A percentile compares a stretch with the other conserved stretches of the same genome.
Evolutionary conservation across 371 early-diverging fungal species (phyloP).

Genomic region (Syncephalastrum sp.): DNA sequence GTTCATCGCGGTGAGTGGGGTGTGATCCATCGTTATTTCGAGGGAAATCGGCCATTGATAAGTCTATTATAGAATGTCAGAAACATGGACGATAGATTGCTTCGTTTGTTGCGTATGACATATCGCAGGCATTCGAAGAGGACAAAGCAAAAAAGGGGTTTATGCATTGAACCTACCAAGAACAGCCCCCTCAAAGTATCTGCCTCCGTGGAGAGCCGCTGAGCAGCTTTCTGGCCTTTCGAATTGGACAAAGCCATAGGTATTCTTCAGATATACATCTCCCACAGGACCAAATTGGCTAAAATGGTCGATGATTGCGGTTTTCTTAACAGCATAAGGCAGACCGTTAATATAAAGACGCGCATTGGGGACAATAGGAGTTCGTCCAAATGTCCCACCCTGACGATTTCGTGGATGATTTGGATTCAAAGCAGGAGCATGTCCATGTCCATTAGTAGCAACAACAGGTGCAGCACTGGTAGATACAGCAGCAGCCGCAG

Average conservation of each 20-base stretch:
- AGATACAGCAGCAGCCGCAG: neutral
- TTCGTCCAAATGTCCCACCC: too few species aligned
- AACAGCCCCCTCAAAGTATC: conserved; percentile 28
- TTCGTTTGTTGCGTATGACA: neutral
- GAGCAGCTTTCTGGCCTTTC: conserved; percentile 34
- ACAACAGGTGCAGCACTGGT: conserved; percentile 1
- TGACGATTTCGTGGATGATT: too few species aligned
- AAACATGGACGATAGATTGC: neutral
- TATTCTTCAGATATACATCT: conserved; percentile 37
- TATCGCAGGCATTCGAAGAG: neutral
- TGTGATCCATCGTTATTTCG: too few species aligned
- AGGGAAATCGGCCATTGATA: too few species aligned
- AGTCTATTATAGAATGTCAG: too few species aligned
- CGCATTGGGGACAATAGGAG: conserved; percentile 2
- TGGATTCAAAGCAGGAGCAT: conserved; percentile 2
- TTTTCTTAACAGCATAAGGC: conserved; percentile 30
- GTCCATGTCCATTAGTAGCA: conserved; percentile 2
- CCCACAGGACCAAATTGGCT: conserved; percentile 45
- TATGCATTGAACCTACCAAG: conserved; percentile 32
- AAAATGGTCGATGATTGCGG: conserved; percentile 40
- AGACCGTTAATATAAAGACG: conserved; percentile 14
- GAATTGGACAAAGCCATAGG: conserved; percentile 49
- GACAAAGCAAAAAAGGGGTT: neutral
- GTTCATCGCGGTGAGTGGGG: neutral
- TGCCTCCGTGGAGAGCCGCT: conserved; percentile 39